Conservation (phyloP, 1,284 basidiomycete genomes). For the Trichosporon sp. region DNA sequence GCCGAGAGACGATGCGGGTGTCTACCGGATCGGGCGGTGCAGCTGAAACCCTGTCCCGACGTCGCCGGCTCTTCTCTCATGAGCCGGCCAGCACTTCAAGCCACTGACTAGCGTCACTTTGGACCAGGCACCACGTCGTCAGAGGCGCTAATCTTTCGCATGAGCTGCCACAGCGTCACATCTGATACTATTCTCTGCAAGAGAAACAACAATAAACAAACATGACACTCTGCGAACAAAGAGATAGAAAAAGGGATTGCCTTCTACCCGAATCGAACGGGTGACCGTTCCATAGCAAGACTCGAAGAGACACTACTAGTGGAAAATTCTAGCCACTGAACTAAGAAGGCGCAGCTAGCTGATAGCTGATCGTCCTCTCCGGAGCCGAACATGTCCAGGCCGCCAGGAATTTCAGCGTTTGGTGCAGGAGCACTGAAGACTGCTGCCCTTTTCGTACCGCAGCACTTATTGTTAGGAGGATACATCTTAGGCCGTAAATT, state of each 20-base stretch:
- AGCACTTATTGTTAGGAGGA: neutral
- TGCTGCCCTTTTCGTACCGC: no score
- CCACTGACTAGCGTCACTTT: neutral
- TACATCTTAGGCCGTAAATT: neutral
- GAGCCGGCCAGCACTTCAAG: neutral
- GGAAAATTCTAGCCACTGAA: slow-evolving; percentile 20
- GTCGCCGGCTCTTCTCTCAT: no score
- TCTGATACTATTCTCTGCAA: no score
- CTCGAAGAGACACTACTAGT: slow-evolving; percentile 17
- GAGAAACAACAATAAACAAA: no score
- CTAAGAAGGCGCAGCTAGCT: slow-evolving; percentile 11
- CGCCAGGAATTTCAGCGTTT: neutral
- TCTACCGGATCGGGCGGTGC: no score
- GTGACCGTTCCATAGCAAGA: slow-evolving; percentile 17
- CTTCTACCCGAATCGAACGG: slow-evolving; percentile 20
- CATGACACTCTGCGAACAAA: no score
- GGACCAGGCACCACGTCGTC: neutral
- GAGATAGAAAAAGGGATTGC: neutral
- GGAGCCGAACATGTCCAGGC: neutral
- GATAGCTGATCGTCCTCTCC: neutral
- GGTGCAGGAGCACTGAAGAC: no score
- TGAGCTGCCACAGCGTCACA: no score
- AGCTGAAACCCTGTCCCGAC: neutral
- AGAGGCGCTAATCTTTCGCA: no score
- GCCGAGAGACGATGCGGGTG: no score